Conservation (phyloP, 108 stramenopile species). For the Skeletonema costatum region DNA sequence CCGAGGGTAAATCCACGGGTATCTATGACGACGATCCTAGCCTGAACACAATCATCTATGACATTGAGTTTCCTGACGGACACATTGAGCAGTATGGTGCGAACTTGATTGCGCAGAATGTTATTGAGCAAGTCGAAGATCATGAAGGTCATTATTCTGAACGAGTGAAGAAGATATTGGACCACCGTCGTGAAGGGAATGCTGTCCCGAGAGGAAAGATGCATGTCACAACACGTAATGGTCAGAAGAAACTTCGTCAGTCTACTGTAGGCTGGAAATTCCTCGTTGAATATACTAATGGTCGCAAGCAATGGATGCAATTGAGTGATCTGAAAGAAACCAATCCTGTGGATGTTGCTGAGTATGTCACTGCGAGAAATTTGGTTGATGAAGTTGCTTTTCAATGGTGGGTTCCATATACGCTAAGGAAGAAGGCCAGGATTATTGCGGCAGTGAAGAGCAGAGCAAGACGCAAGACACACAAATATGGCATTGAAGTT, state of each 20-base stretch:
- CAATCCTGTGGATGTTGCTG: too few species aligned
- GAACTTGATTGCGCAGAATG: constrained; percentile 60
- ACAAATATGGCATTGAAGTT: too few species aligned
- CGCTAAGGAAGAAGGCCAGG: too few species aligned
- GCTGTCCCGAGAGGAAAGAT: constrained; percentile 2
- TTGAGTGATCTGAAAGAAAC: too few species aligned
- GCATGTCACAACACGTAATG: constrained; percentile 8
- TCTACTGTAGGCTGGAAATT: constrained; percentile 62
- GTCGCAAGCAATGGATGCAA: too few species aligned
- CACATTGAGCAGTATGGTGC: constrained; percentile 26
- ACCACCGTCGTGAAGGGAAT: constrained; percentile 3
- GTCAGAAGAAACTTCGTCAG: neutral
- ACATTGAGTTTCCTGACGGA: constrained; percentile 17
- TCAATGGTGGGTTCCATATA: too few species aligned
- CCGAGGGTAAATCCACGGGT: constrained; percentile 6
- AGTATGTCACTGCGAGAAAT: too few species aligned
- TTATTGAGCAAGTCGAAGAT: constrained; percentile 27
- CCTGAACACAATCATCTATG: constrained; percentile 14
- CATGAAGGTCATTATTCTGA: constrained; percentile 17
- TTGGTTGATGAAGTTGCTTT: too few species aligned
- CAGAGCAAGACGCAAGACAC: too few species aligned
- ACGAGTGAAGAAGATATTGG: constrained; percentile 10
- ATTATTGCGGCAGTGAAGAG: too few species aligned
- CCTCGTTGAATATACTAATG: neutral
- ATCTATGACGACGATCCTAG: constrained; percentile 15